phyloP scores from a whole-genome alignment of 1,284 basidiomycete species.

The Irpex sp. region DNA sequence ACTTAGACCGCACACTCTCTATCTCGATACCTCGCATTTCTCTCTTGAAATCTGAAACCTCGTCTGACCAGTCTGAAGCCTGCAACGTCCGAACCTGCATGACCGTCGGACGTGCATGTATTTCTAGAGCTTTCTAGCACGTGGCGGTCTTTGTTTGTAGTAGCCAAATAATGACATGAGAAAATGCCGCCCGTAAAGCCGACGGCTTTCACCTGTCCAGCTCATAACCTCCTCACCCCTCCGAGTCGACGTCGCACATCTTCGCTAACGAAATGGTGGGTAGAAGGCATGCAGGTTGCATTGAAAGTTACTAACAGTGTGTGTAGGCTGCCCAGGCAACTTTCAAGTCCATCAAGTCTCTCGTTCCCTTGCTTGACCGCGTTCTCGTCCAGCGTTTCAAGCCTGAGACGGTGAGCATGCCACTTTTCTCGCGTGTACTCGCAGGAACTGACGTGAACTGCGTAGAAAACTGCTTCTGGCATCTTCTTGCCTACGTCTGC shows the following conservation, averaged over 20 bases:
- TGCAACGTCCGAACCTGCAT: background rate
- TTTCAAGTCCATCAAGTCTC: slow-evolving; percentile 91
- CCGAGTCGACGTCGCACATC: background rate
- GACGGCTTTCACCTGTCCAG: slow-evolving; percentile 4
- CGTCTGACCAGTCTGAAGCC: background rate
- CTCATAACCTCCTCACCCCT: background rate
- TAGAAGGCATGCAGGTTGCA: background rate
- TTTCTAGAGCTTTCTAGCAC: slow-evolving; percentile 24
- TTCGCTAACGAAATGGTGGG: slow-evolving; percentile 15
- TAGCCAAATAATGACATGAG: slow-evolving; percentile 25
- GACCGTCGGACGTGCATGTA: background rate
- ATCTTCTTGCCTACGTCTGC: slow-evolving; percentile 92
- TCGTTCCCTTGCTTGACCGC: slow-evolving; percentile 93
- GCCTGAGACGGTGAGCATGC: slow-evolving; percentile 72
- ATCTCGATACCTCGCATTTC: slow-evolving; percentile 19
- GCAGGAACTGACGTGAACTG: background rate
- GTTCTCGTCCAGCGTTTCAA: slow-evolving; percentile 98
- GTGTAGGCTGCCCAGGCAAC: slow-evolving; percentile 72
- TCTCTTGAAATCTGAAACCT: background rate
- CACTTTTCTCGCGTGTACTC: background rate
- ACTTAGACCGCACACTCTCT: slow-evolving; percentile 20
- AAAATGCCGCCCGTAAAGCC: slow-evolving; percentile 18
- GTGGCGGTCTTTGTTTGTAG: slow-evolving; percentile 24
- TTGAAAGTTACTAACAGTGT: background rate
- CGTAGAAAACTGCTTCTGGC: slow-evolving; percentile 90